A percentile compares a stretch with the other conserved stretches of the same genome.
These are phyloP conservation scores for Angomonas ambiguus DNA, from an alignment of 208 protist species.

Conservation along the genomic window DNA sequence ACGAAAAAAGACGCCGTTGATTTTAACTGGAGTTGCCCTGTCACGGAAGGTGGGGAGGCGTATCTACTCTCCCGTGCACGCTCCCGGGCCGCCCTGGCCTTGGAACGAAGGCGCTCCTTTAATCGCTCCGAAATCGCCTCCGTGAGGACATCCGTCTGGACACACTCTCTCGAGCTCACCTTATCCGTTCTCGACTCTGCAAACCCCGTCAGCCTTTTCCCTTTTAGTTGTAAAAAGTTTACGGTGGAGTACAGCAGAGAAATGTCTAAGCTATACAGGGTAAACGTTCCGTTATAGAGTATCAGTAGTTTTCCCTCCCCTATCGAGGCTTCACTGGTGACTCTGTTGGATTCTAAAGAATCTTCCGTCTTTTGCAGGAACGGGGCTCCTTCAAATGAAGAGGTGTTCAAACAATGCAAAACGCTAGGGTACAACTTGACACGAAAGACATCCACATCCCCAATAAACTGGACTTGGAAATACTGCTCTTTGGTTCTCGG, in stretches of 20 bases:
- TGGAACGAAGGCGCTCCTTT: slow-evolving; percentile 32
- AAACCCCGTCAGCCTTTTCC: slow-evolving; percentile 51
- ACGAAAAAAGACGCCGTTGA: slow-evolving; percentile 70
- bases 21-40: slow-evolving; percentile 60
- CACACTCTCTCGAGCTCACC: slow-evolving; percentile 78
- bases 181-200: slow-evolving; percentile 48
- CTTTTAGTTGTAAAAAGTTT: slow-evolving; percentile 68
- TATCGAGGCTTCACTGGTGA: background rate
- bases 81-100: slow-evolving; percentile 50
- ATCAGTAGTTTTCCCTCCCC: slow-evolving; percentile 16
- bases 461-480: slow-evolving; percentile 52
- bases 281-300: slow-evolving; percentile 70
- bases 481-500: slow-evolving; percentile 29
- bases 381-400: background rate
- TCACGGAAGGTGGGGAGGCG: slow-evolving; percentile 52
- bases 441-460: slow-evolving; percentile 31
- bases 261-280: slow-evolving; percentile 55
- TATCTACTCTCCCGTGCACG: slow-evolving; percentile 49
- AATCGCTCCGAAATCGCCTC: slow-evolving; percentile 60
- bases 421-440: slow-evolving; percentile 5
- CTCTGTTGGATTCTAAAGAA: background rate
- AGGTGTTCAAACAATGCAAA: background rate
- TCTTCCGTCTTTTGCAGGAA: background rate
- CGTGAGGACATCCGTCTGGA: slow-evolving; percentile 70
- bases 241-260: slow-evolving; percentile 44